These are phyloP conservation scores for Diplocarpon mali DNA, from an alignment of 2,329 filamentous ascomycete genomes.

Conservation along the genomic window DNA sequence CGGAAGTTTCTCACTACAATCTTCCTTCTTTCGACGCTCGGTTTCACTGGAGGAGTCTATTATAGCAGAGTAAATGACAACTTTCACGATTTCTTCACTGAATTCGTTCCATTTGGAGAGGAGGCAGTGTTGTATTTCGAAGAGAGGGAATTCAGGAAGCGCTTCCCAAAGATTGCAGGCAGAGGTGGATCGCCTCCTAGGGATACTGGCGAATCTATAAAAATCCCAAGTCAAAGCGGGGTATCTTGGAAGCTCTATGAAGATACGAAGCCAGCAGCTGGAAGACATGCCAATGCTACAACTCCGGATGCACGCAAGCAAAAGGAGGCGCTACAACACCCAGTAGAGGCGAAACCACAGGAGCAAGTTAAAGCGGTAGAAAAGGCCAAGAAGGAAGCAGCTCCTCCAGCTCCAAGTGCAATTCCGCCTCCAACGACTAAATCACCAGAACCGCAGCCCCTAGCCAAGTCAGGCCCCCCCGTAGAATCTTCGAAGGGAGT, in stretches of 20 bases:
- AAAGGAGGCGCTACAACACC: slow-evolving; percentile 22
- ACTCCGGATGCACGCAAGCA: slow-evolving; percentile 19
- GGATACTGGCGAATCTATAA: slow-evolving; percentile 60
- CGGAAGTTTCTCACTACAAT: slow-evolving; percentile 67
- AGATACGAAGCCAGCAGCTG: slow-evolving; percentile 38
- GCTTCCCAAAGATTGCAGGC: slow-evolving; percentile 50
- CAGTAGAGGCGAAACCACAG: slow-evolving; percentile 19
- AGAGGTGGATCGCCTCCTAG: slow-evolving; percentile 25
- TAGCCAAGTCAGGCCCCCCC: slow-evolving; percentile 8
- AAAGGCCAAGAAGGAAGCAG: slow-evolving; percentile 27
- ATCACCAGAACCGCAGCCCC: slow-evolving; percentile 16
- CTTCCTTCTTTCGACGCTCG: slow-evolving; percentile 62
- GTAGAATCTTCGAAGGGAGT: slow-evolving; percentile 5
- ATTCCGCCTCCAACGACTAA: slow-evolving; percentile 13
- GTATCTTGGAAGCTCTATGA: slow-evolving; percentile 70
- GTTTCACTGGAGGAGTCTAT: slow-evolving; percentile 82
- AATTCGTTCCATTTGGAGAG: slow-evolving; percentile 90
- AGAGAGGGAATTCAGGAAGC: slow-evolving; percentile 83
- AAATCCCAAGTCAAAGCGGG: slow-evolving; percentile 75
- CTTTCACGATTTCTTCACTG: slow-evolving; percentile 98
- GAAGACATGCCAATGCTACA: slow-evolving; percentile 50
- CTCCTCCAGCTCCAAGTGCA: slow-evolving; percentile 15
- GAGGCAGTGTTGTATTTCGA: slow-evolving; percentile 92
- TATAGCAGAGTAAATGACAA: slow-evolving; percentile 91
- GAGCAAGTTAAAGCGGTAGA: slow-evolving; percentile 28